Base-by-base conservation (phyloP, 2,329 filamentous ascomycete species). In the Rutstroemia sp. region DNA sequence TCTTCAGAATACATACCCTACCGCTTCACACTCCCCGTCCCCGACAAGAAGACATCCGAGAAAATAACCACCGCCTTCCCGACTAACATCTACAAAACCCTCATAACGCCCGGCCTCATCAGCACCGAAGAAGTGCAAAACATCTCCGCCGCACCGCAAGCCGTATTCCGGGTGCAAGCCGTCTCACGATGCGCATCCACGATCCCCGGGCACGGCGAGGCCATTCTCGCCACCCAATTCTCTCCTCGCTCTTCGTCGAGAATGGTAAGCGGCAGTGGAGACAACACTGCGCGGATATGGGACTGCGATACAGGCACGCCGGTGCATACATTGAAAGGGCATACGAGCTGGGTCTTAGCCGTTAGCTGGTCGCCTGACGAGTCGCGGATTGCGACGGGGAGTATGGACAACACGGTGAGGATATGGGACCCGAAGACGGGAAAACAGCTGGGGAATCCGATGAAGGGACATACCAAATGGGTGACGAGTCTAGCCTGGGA, bases 291-390 rank as follows among this genome's bases (percentile, higher is more conserved):
- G 0, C 78, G 92, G 56, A 86, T 97, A 74, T 96, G 90, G 90
- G 92, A 99, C 67, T 92, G 90, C 49, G 90, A 96, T 66, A 96
- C 91, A 0, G 92, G 92, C 49, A 96, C 91, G 10, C 91, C 92
- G 0, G 81, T 90, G 59, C 82, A 88, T 71, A 97, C 91, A 0
- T 74, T 97, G 49, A 87, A 90, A 65, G 91, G 91, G 0, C 94
- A 97, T 71, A 86, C 86, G 2, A 87, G 87, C 59, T 96, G 92
- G 92, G 91, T 97, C 3, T 73, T 97, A 56, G 89, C 85, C 2
- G 90, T 96, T 3, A 83, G 85, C 54, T 97, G 90, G 83, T 91
- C 88, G 14, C 90, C 92, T 0, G 90, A 96, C 67, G 90, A 87
- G 10, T 79, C 79, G 27, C 80, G 86, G 46, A 80, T 97, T 51